These are phyloP conservation scores for Trypanosomatidae sp. DNA, from an alignment of 208 protist species.

Conservation along the genomic window DNA sequence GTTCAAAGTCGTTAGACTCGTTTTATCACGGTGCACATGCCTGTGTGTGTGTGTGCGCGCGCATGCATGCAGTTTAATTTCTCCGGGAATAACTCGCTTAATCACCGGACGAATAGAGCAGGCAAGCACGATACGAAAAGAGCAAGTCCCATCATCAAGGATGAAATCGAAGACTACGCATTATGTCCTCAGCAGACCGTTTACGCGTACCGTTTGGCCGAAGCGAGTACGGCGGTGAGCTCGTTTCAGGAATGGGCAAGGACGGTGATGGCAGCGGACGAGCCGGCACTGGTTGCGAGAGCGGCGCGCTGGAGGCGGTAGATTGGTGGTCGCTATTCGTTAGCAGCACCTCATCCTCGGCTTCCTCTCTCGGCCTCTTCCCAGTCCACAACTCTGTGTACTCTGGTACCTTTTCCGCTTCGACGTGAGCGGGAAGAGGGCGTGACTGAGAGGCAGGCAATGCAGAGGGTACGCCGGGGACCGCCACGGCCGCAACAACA, in stretches of 20 bases:
- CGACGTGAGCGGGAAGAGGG: neutral
- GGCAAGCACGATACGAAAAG: too few relatives aligned
- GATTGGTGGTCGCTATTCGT: slow-evolving; percentile 20
- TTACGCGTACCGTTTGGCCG: slow-evolving; percentile 27
- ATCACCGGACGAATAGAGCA: too few relatives aligned
- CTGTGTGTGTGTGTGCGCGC: slow-evolving; percentile 3
- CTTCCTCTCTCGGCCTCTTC: neutral
- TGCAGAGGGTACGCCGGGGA: neutral
- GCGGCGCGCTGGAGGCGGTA: neutral
- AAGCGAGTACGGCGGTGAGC: slow-evolving; percentile 1
- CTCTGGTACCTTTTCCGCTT: neutral
- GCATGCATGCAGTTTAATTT: neutral
- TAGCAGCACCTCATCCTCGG: slow-evolving; percentile 20
- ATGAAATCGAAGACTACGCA: slow-evolving; percentile 43
- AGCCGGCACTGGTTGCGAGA: slow-evolving; percentile 6
- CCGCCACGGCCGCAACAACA: neutral
- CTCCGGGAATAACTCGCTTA: too few relatives aligned
- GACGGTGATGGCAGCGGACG: neutral
- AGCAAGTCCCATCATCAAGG: slow-evolving; percentile 3
- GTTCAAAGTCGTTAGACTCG: neutral
- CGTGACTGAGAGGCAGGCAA: neutral
- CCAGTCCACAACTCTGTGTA: neutral
- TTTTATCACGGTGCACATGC: too few relatives aligned
- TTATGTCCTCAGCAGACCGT: slow-evolving; percentile 55
- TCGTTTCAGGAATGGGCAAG: neutral